A percentile compares a stretch with the other conserved stretches of the same genome.
These are phyloP conservation scores for Cocos nucifera DNA, from an alignment of 176 grass and related monocot species.

Conservation along the genomic window DNA sequence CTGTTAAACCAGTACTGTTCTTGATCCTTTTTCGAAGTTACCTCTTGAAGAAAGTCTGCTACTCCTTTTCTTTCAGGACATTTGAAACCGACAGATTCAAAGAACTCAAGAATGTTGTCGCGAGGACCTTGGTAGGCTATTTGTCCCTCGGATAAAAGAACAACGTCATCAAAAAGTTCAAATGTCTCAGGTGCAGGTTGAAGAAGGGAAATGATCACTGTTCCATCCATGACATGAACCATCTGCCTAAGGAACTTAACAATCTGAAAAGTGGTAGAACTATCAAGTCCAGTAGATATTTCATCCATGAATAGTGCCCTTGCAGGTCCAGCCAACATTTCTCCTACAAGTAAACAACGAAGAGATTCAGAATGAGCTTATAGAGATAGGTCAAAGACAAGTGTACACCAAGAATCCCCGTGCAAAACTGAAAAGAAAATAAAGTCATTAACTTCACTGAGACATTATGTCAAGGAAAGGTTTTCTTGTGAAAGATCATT, in stretches of 20 bases:
- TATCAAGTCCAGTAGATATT: slow-evolving; percentile 74
- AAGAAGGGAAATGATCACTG: slow-evolving; percentile 58
- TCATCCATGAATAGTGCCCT: slow-evolving; percentile 73
- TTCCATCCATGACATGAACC: slow-evolving; percentile 59
- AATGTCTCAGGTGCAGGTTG: slow-evolving; percentile 74
- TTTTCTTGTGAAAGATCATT: too few relatives aligned
- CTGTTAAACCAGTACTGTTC: slow-evolving; percentile 39
- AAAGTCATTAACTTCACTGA: too few relatives aligned
- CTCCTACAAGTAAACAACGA: slow-evolving; percentile 26
- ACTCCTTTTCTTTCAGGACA: slow-evolving; percentile 63
- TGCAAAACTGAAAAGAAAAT: too few relatives aligned
- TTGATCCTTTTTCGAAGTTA: slow-evolving; percentile 62
- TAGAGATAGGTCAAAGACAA: background rate
- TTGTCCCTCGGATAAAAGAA: slow-evolving; percentile 57
- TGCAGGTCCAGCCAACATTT: slow-evolving; percentile 64
- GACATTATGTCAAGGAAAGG: too few relatives aligned
- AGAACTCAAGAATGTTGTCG: slow-evolving; percentile 46
- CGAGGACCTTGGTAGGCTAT: slow-evolving; percentile 61
- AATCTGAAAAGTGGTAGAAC: slow-evolving; percentile 65
- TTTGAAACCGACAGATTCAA: slow-evolving; percentile 39
- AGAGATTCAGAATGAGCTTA: background rate
- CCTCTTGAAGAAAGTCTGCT: slow-evolving; percentile 63
- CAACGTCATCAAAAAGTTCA: slow-evolving; percentile 59
- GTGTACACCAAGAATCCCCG: background rate
- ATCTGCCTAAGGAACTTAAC: slow-evolving; percentile 47